These are phyloP conservation scores for Hymenoscyphus occultus DNA, from an alignment of 2,329 filamentous ascomycete genomes.

Conservation along the genomic window DNA sequence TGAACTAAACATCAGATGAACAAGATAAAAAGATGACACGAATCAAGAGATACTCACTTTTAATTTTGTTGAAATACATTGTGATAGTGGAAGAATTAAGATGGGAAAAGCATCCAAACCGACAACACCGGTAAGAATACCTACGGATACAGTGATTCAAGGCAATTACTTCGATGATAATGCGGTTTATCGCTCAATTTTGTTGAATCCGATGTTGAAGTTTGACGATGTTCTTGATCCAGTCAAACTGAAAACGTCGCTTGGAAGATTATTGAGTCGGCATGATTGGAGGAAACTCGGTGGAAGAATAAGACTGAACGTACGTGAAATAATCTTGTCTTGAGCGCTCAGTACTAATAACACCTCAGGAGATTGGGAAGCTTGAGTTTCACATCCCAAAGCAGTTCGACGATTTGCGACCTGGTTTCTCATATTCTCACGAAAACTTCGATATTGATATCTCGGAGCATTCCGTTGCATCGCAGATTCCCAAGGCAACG, in stretches of 20 bases:
- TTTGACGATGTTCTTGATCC: neutral
- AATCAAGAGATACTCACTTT: neutral
- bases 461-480: constrained; percentile 41
- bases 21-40: neutral
- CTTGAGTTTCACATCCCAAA: constrained; percentile 43
- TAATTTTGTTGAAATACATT: neutral
- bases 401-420: constrained; percentile 38
- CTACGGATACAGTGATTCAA: neutral
- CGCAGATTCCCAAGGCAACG: constrained; percentile 37
- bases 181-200: neutral
- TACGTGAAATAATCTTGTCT: constrained; percentile 26
- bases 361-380: constrained; percentile 18
- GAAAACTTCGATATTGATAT: constrained; percentile 38
- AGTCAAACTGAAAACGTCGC: neutral
- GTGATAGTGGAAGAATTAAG: neutral
- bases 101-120: neutral
- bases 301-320: constrained; percentile 42
- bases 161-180: neutral
- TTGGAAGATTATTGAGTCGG: constrained; percentile 38
- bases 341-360: neutral
- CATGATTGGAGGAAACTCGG: constrained; percentile 46
- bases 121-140: neutral
- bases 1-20: neutral
- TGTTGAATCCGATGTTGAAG: neutral
- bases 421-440: constrained; percentile 42